Evolutionary conservation across 2,329 filamentous ascomycete genomes (phyloP).

Genomic region (Lasiodiplodia gonubiensis): DNA sequence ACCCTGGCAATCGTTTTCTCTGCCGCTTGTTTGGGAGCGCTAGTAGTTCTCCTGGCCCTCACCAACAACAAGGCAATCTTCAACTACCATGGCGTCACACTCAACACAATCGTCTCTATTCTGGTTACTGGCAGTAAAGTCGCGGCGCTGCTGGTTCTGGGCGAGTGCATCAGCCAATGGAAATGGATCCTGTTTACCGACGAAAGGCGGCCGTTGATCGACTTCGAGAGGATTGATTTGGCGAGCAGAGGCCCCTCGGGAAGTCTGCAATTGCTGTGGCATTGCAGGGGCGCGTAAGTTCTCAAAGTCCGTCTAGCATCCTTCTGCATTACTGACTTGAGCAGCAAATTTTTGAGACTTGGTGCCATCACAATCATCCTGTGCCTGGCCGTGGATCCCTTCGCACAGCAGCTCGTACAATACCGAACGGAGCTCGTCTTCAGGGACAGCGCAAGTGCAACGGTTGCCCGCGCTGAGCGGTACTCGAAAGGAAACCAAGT

Average conservation of each 20-base stretch:
- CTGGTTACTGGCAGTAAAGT: slow-evolving; percentile 29
- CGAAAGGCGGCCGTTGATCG: slow-evolving; percentile 20
- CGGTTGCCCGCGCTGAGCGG: neutral
- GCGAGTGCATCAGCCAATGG: slow-evolving; percentile 29
- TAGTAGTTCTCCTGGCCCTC: neutral
- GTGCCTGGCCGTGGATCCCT: slow-evolving; percentile 7
- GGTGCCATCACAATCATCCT: slow-evolving; percentile 23
- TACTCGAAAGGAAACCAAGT: slow-evolving; percentile 10
- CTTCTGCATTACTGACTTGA: neutral
- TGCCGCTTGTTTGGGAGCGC: neutral
- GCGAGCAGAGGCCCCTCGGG: slow-evolving; percentile 27
- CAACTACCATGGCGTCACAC: slow-evolving; percentile 27
- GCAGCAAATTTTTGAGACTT: neutral
- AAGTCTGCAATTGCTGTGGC: slow-evolving; percentile 22
- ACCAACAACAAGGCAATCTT: slow-evolving; percentile 7
- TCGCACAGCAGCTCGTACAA: slow-evolving; percentile 20
- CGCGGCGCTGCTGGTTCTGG: slow-evolving; percentile 20
- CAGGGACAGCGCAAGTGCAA: neutral
- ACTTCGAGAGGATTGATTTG: slow-evolving; percentile 29
- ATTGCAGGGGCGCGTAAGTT: slow-evolving; percentile 15
- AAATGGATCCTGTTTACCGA: slow-evolving; percentile 6
- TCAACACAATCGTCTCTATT: slow-evolving; percentile 31
- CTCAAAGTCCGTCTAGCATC: neutral
- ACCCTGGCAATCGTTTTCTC: neutral
- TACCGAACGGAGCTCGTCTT: neutral